These are phyloP conservation scores for Setaria italica DNA, from an alignment of 202 grass and related monocot genomes.

Conservation along the genomic window DNA sequence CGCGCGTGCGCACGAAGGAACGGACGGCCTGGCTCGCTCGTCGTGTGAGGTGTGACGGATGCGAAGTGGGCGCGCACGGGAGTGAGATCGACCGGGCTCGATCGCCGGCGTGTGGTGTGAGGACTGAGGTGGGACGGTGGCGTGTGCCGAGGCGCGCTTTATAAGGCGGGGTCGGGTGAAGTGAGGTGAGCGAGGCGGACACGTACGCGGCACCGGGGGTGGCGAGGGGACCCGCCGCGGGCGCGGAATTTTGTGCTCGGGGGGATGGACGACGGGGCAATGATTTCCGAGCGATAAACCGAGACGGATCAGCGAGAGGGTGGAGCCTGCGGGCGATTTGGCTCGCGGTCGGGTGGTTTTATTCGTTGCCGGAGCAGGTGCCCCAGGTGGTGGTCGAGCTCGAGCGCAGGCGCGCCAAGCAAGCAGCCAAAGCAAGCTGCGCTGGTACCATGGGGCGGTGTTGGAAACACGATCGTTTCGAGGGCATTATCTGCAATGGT, in stretches of 20 bases:
- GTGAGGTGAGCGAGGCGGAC: slow-evolving; percentile 10
- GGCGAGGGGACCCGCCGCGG: not conserved
- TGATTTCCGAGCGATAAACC: not conserved
- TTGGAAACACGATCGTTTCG: not conserved
- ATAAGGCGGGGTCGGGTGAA: slow-evolving; percentile 31
- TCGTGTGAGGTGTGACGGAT: not conserved
- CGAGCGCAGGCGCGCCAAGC: not conserved
- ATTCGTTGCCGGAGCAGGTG: not conserved
- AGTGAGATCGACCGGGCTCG: not conserved
- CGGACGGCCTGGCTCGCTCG: not conserved
- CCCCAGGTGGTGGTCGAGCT: not conserved
- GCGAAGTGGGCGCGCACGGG: not conserved
- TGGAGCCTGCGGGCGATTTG: not conserved
- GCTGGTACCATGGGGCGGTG: not conserved
- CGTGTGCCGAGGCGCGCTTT: slow-evolving; percentile 49
- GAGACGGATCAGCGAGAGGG: not conserved
- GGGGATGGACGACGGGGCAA: slow-evolving; percentile 30
- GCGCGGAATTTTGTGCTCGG: not conserved
- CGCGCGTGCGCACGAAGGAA: not conserved
- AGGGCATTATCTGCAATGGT: not conserved
- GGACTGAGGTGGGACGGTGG: slow-evolving; percentile 4
- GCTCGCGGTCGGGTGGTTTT: slow-evolving; percentile 21
- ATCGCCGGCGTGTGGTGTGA: not conserved
- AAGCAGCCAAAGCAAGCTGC: not conserved
- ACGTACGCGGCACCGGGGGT: not conserved